Base-by-base conservation (phyloP, 2,329 filamentous ascomycete species). In the Aspergillus hortae region DNA sequence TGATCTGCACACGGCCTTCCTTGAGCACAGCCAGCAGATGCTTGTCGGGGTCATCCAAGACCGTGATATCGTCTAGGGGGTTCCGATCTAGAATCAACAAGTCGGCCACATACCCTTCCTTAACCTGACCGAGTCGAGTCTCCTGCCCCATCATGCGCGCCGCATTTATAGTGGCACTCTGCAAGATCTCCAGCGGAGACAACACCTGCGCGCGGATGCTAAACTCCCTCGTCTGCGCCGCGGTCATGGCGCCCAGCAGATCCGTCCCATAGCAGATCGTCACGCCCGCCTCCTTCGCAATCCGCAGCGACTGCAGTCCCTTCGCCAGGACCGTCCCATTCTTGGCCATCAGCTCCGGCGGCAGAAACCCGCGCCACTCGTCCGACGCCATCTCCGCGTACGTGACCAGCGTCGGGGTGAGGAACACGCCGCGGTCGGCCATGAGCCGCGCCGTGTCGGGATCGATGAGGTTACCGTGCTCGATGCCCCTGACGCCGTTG, bases 201-300 rank as follows among this genome's bases (percentile, higher is more conserved):
- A 79, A 61, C 1, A 76, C 77, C 46, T 69, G 56, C 0, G 68
- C 63, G 9, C 77, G 68, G 4, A 81, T 54, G 1, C 61, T 57
- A 54, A 81, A 81, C 52, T 80, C 77, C 15, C 70, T 65, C 0
- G 70, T 74, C 61, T 82, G 78, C 10, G 70, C 66, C 14, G 65
- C 54, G 7, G 71, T 69, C 48, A 81, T 57, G 0, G 74, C 75
- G 0, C 75, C 79, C 0, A 82, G 70, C 3, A 82, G 67, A 65
- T 82, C 80, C 0, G 78, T 77, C 0, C 81, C 81, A 56, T 76
- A 81, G 60, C 79, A 82, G 41, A 83, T 78, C 0, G 69, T 76
- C 1, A 81, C 77, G 0, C 80, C 80, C 0, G 76, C 78, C 3
- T 77, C 70, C 23, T 70, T 64, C 3, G 77, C 76, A 12, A 81